A percentile compares a stretch with the other conserved stretches of the same genome.
These are phyloP conservation scores for Curvularia sp. DNA, from an alignment of 2,329 filamentous ascomycete genomes.

Conservation along the genomic window DNA sequence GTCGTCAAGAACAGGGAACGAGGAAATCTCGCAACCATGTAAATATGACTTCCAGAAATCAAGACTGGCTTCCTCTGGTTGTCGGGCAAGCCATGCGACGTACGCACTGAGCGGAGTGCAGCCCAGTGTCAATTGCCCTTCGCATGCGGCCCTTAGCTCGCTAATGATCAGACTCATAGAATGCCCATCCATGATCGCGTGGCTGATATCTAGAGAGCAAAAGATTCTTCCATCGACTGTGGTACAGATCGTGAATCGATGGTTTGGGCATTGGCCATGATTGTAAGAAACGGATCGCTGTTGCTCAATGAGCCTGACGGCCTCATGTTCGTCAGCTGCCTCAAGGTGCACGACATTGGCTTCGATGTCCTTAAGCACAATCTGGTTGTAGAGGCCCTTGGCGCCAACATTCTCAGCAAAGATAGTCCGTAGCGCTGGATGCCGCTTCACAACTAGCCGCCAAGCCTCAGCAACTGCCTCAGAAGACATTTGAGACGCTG, in stretches of 20 bases:
- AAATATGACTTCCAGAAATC: conserved; percentile 45
- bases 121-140: conserved; percentile 27
- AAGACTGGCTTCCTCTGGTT: conserved; percentile 36
- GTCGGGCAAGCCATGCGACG: conserved; percentile 38
- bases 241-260: conserved; percentile 43
- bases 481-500: conserved; percentile 20
- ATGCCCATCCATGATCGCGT: conserved; percentile 47
- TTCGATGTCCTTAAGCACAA: conserved; percentile 39
- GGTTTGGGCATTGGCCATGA: conserved; percentile 35
- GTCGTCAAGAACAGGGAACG: conserved; percentile 43
- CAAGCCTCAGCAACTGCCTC: conserved; percentile 36
- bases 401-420: conserved; percentile 42
- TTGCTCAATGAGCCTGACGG: conserved; percentile 27
- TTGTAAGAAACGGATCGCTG: conserved; percentile 37
- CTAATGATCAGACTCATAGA: conserved; percentile 41
- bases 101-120: conserved; percentile 45
- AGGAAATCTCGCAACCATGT: conserved; percentile 40
- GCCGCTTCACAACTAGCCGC: conserved; percentile 38
- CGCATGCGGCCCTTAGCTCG: conserved; percentile 41
- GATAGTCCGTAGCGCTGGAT: conserved; percentile 42
- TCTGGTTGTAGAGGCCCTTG: conserved; percentile 43
- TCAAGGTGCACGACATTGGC: conserved; percentile 36
- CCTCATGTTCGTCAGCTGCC: conserved; percentile 31
- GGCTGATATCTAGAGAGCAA: conserved; percentile 45
- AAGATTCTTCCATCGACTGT: conserved; percentile 31